Evolutionary conservation across 345 rosid species (phyloP).

Genomic region (Citrus sp.): DNA sequence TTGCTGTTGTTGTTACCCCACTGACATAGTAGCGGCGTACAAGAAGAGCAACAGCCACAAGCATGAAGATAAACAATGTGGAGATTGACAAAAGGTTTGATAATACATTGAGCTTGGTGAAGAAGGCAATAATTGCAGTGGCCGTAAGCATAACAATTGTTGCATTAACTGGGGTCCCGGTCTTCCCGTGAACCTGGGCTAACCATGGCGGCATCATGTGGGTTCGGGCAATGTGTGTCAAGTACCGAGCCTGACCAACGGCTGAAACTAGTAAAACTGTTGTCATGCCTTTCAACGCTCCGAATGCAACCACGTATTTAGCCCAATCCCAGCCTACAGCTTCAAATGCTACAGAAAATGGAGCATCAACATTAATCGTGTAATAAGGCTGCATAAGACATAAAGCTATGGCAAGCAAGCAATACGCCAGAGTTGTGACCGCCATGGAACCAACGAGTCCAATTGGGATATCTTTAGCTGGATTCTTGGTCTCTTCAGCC

Average conservation of each 20-base stretch:
- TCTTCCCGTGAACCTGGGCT: constrained; percentile 53
- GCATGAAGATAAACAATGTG: constrained; percentile 77
- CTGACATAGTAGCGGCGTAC: constrained; percentile 70
- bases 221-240: constrained; percentile 84
- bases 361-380: constrained; percentile 51
- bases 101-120: constrained; percentile 54
- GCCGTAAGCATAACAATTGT: constrained; percentile 57
- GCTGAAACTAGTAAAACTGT: constrained; percentile 69
- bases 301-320: constrained; percentile 70
- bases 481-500: constrained; percentile 93
- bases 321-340: constrained; percentile 75
- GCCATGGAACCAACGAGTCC: constrained; percentile 83
- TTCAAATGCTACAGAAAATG: constrained; percentile 71
- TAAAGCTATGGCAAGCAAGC: constrained; percentile 50
- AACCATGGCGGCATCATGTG: constrained; percentile 94
- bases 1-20: constrained; percentile 38
- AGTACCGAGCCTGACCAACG: constrained; percentile 77
- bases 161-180: constrained; percentile 78
- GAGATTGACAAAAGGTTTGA: constrained; percentile 68
- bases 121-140: constrained; percentile 65
- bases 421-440: constrained; percentile 47
- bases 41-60: constrained; percentile 68
- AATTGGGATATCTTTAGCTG: constrained; percentile 70
- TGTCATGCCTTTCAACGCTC: constrained; percentile 87
- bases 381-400: constrained; percentile 61